Conservation (phyloP, 805 yeast genomes). For the Blastobotrys peoriensis region DNA sequence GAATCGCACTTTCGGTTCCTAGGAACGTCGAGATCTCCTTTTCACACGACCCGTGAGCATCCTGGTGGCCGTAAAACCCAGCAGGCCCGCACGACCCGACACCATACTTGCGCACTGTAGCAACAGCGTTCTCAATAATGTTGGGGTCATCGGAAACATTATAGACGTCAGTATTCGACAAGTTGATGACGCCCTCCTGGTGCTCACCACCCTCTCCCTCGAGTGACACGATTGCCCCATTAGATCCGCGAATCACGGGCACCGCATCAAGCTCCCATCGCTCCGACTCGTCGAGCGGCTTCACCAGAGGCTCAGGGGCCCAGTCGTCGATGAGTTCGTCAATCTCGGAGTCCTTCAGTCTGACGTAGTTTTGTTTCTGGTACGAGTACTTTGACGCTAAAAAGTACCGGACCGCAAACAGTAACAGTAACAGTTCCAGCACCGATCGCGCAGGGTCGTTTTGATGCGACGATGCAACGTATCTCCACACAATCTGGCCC, state of each 20-base stretch:
- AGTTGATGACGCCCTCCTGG: conserved; percentile 45
- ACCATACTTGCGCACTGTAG: conserved; percentile 63
- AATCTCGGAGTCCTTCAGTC: conserved; percentile 48
- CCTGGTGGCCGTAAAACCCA: conserved; percentile 94
- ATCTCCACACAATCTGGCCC: conserved; percentile 40
- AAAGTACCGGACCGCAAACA: conserved; percentile 84
- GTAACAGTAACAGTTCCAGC: conserved; percentile 66
- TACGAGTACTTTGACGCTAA: conserved; percentile 68
- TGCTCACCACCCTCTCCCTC: conserved; percentile 25
- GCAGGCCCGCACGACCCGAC: conserved; percentile 99
- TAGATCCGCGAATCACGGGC: conserved; percentile 58
- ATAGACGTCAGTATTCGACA: conserved; percentile 68
- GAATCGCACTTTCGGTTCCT: conserved; percentile 69
- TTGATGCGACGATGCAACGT: conserved; percentile 80
- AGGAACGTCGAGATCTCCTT: conserved; percentile 68
- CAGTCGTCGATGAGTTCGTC: conserved; percentile 85
- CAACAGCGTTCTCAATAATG: conserved; percentile 49
- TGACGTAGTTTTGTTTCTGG: conserved; percentile 63
- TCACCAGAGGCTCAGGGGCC: conserved; percentile 82
- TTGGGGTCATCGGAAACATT: conserved; percentile 46
- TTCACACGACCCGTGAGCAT: conserved; percentile 76
- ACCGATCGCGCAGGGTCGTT: conserved; percentile 89
- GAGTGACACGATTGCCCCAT: conserved; percentile 35
- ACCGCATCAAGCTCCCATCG: conserved; percentile 56
- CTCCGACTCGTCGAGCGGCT: conserved; percentile 45